phyloP scores from a whole-genome alignment of 2,329 filamentous ascomycete species.

The Camillea tinctor region DNA sequence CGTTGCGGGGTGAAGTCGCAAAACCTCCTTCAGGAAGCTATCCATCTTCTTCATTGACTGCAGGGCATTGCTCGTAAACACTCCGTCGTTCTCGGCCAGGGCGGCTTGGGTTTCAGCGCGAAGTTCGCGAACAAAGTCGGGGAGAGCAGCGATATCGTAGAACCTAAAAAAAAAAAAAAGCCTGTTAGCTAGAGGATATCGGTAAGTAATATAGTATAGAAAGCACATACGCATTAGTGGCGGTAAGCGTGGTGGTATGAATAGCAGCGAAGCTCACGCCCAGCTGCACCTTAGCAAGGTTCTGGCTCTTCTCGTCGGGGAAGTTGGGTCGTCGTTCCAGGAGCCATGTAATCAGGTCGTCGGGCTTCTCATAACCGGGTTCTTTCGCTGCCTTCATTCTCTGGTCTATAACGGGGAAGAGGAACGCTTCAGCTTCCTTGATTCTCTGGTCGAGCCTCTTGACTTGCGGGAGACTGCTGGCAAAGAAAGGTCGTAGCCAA shows the following conservation, averaged over 20 bases:
- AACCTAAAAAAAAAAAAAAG: no score
- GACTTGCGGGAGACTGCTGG: neutral
- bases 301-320: neutral
- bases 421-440: neutral
- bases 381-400: neutral
- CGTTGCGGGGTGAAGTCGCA: neutral
- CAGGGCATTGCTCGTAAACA: neutral
- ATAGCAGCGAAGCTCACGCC: neutral
- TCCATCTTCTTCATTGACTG: neutral
- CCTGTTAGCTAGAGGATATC: neutral
- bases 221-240: neutral
- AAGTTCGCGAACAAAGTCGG: neutral
- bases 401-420: neutral
- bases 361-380: neutral
- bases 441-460: neutral
- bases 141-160: neutral
- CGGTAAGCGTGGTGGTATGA: neutral
- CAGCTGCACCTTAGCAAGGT: neutral
- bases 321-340: neutral
- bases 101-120: neutral
- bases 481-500: neutral
- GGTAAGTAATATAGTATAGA: neutral
- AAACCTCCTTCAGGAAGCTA: neutral
- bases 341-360: neutral
- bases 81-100: neutral